These are phyloP conservation scores for Candida khao-thaluensis DNA, from an alignment of 805 yeast species.

Conservation along the genomic window DNA sequence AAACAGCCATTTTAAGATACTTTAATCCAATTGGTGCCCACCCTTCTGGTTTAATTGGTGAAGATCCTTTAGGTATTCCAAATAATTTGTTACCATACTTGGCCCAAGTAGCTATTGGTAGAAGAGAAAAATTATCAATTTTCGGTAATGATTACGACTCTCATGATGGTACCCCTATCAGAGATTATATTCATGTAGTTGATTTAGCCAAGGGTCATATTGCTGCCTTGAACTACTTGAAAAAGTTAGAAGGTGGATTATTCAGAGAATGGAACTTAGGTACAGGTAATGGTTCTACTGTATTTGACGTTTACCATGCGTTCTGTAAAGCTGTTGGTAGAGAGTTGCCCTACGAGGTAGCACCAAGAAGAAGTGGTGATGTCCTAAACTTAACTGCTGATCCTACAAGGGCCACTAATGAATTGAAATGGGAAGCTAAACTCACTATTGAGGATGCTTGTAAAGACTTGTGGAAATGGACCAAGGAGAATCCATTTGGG, in stretches of 20 bases:
- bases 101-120: constrained; percentile 75
- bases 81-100: constrained; percentile 72
- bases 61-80: constrained; percentile 76
- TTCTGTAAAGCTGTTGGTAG: constrained; percentile 66
- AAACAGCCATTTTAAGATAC: constrained; percentile 66
- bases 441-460: constrained; percentile 62
- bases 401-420: constrained; percentile 62
- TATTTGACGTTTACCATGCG: constrained; percentile 64
- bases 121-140: constrained; percentile 62
- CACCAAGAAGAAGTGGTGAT: constrained; percentile 71
- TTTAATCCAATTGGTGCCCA: constrained; percentile 88
- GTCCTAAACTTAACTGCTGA: constrained; percentile 73
- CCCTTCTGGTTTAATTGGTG: constrained; percentile 77
- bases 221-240: constrained; percentile 62
- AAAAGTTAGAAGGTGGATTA: constrained; percentile 40
- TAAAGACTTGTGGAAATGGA: constrained; percentile 76
- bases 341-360: constrained; percentile 62
- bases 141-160: constrained; percentile 72
- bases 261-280: constrained; percentile 83
- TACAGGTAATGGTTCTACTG: constrained; percentile 78
- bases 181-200: constrained; percentile 80
- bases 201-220: constrained; percentile 79
- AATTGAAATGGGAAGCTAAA: constrained; percentile 63
- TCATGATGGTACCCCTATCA: constrained; percentile 76
- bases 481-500: constrained; percentile 65